These are phyloP conservation scores for Rasamsonia emersonii DNA, from an alignment of 2,329 filamentous ascomycete genomes.

Conservation along the genomic window DNA sequence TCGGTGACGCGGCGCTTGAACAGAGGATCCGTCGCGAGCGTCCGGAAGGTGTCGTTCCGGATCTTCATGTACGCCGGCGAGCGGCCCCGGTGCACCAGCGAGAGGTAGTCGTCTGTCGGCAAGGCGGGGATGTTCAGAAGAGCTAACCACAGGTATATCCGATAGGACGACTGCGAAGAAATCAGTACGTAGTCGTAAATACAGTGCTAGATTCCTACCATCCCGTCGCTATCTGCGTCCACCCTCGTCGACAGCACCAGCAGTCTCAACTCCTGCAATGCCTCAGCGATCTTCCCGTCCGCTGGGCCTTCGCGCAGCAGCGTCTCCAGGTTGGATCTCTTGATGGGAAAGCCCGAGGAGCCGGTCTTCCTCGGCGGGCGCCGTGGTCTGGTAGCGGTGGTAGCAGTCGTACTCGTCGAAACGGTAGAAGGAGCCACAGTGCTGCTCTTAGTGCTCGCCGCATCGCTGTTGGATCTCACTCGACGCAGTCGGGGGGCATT, in stretches of 20 bases:
- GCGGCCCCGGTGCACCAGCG: slow-evolving; percentile 82
- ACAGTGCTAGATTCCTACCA: slow-evolving; percentile 31
- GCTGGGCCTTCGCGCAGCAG: slow-evolving; percentile 74
- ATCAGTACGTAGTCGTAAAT: slow-evolving; percentile 3
- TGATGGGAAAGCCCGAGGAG: slow-evolving; percentile 27
- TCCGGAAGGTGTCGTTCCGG: slow-evolving; percentile 95
- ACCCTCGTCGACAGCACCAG: slow-evolving; percentile 42
- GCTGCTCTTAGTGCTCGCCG: too few relatives aligned
- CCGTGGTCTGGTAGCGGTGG: slow-evolving; percentile 35
- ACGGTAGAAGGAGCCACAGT: too few relatives aligned
- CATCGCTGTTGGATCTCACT: slow-evolving; percentile 57
- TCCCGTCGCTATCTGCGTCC: slow-evolving; percentile 45
- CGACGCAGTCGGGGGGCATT: slow-evolving; percentile 33
- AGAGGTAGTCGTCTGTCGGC: slow-evolving; percentile 78
- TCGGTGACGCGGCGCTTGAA: slow-evolving; percentile 94
- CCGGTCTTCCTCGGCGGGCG: slow-evolving; percentile 36
- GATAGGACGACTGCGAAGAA: slow-evolving; percentile 63
- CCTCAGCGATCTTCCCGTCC: slow-evolving; percentile 50
- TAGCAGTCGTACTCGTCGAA: too few relatives aligned
- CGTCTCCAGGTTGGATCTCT: slow-evolving; percentile 55
- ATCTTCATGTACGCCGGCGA: slow-evolving; percentile 96
- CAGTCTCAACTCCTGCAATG: slow-evolving; percentile 39
- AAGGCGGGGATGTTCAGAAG: slow-evolving; percentile 81
- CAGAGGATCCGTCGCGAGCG: slow-evolving; percentile 89
- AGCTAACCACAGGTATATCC: slow-evolving; percentile 94